Base-by-base conservation (phyloP, 352 stramenopile species). In the Phytophthora fragariae region DNA sequence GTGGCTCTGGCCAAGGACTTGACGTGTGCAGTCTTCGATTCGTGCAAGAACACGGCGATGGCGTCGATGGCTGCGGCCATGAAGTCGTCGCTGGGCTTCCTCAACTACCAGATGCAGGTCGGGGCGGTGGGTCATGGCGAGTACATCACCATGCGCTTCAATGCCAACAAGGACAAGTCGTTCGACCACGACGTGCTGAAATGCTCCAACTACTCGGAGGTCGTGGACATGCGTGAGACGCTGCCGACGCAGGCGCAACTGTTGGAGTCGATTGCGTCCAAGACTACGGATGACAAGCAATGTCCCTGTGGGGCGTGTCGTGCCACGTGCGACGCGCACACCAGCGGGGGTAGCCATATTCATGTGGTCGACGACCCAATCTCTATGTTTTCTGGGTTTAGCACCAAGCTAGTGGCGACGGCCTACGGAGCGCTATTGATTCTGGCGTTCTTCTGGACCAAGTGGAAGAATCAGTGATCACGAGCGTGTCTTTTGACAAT, bases 91-190 rank as follows among this genome's bases (percentile, higher is more conserved):
- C 71, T 97, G 12, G 91, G 91, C 6, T 94, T 97, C 57, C 78
- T 97, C 27, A 96, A 95, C 67, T 97, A 95, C 69, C 91, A 97
- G 72, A 87, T 92, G 75, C 91, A 97, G 75, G 94, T 90, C 3
- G 91, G 90, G 5, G 91, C 90, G 6, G 81, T 97, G 33, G 88
- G 90, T 37, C 91, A 97, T 68, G 91, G 91, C n/a, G 84, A 97
- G 70, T 97, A 87, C 69, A 88, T 97, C 70, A 86, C 87, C 21
- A 69, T 97, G 55, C 70, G 82, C 6, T 97, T 97, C 54, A 82
- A 85, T 65, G 72, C 62, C 15, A 78, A 60, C 4, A 80, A 78
- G 29, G 72, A 76, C 49, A 69, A 70, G 37, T 78, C 82, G 14
- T 92, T 92, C 59, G 63, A 80, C 52, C 80, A 92, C 52, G 68